Evolutionary conservation across 1,284 basidiomycete genomes (phyloP).

Genomic region (Kwoniella shivajii): DNA sequence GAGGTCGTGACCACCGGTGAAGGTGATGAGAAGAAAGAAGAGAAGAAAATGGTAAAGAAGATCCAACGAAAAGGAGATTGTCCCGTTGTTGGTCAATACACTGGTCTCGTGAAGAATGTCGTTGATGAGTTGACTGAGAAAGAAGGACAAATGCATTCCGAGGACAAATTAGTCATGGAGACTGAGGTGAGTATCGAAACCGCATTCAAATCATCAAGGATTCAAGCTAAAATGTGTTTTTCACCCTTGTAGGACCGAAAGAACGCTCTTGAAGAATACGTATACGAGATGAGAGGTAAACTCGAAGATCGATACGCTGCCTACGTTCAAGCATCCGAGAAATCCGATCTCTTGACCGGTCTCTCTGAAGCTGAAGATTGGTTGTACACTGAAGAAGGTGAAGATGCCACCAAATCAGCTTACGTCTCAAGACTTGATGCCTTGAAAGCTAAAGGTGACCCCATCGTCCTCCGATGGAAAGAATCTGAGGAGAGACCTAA

Average conservation of each 20-base stretch:
- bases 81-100: constrained; percentile 66
- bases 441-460: constrained; percentile 80
- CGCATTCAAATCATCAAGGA: not conserved
- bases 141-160: constrained; percentile 81
- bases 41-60: constrained; percentile 64
- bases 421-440: constrained; percentile 78
- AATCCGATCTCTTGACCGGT: constrained; percentile 68
- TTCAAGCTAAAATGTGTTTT: not conserved
- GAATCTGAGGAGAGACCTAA: constrained; percentile 77
- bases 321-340: constrained; percentile 73
- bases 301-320: constrained; percentile 80
- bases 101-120: constrained; percentile 64
- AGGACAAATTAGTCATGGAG: constrained; percentile 91
- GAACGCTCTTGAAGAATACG: constrained; percentile 95
- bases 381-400: constrained; percentile 93
- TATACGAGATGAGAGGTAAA: constrained; percentile 90
- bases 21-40: constrained; percentile 66
- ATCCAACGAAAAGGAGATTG: constrained; percentile 79
- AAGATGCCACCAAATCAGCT: constrained; percentile 87
- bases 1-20: constrained; percentile 59
- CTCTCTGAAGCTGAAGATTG: constrained; percentile 84
- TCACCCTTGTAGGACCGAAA: constrained; percentile 72
- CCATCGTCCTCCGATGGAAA: constrained; percentile 74
- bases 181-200: constrained; percentile 69
- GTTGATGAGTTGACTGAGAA: constrained; percentile 71